Conservation (phyloP, 371 early-diverging fungal species). For the Mucor lusitanicus region DNA sequence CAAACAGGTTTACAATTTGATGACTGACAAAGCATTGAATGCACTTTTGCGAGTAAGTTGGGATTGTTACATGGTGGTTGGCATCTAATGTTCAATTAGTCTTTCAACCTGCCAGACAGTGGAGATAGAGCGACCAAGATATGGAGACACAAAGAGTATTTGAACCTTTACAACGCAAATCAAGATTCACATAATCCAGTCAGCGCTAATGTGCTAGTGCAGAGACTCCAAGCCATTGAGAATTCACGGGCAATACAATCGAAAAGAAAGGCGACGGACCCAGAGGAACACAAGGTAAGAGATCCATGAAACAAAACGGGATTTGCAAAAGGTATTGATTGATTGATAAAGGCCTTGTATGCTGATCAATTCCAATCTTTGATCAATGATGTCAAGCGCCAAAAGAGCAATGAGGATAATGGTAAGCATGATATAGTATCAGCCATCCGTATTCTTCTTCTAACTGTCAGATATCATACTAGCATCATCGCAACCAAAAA, state of each 20-base stretch:
- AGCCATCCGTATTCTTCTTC: too few relatives aligned
- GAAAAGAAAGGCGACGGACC: conserved; percentile 12
- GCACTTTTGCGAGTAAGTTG: conserved; percentile 12
- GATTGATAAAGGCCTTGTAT: conserved; percentile 17
- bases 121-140: conserved; percentile 22
- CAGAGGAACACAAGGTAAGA: conserved; percentile 17
- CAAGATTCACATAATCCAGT: conserved; percentile 23
- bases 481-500: too few relatives aligned
- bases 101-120: conserved; percentile 15
- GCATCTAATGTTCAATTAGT: not conserved
- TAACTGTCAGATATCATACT: too few relatives aligned
- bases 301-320: not conserved
- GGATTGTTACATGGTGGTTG: not conserved
- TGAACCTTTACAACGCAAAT: conserved; percentile 26
- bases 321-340: not conserved
- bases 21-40: conserved; percentile 15
- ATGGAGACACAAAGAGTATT: conserved; percentile 29
- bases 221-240: conserved; percentile 15
- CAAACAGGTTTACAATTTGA: conserved; percentile 12
- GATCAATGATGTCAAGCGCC: conserved; percentile 5
- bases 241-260: not conserved
- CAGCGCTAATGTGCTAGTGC: conserved; percentile 10
- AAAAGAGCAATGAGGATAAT: not conserved
- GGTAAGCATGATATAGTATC: not conserved
- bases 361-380: conserved; percentile 10